Evolutionary conservation across 169 alveolate species (phyloP).

Genomic region (Besnoitia besnoiti): DNA sequence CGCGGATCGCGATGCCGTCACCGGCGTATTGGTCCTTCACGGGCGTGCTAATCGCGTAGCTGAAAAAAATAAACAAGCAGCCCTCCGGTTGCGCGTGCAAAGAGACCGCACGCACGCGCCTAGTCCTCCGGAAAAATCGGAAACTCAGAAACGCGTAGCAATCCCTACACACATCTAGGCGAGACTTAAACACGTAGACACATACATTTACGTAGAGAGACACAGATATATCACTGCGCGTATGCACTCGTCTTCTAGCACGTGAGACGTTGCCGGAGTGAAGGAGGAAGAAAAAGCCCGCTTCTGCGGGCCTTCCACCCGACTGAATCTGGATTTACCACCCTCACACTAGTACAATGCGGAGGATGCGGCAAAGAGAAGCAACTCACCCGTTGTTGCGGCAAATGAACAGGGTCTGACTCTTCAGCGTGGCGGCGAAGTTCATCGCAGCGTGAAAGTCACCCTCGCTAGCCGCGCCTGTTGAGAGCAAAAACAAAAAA

Average conservation of each 20-base stretch:
- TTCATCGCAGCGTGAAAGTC: constrained; percentile 96
- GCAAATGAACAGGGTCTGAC: constrained; percentile 93
- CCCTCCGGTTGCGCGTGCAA: too few relatives aligned
- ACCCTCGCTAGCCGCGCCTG: constrained; percentile 97
- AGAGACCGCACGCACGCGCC: too few relatives aligned
- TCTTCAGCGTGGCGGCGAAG: constrained; percentile 92
- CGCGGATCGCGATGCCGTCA: constrained; percentile 95
- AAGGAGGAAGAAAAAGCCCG: background rate
- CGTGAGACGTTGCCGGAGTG: background rate
- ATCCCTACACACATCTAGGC: background rate
- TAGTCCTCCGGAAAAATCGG: too few relatives aligned
- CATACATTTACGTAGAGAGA: background rate
- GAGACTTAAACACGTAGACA: background rate
- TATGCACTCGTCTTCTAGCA: background rate
- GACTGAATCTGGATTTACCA: too few relatives aligned
- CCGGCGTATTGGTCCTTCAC: constrained; percentile 93
- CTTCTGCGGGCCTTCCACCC: too few relatives aligned
- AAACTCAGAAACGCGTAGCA: background rate
- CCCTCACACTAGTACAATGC: too few relatives aligned
- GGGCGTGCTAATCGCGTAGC: constrained; percentile 82
- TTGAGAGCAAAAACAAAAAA: background rate
- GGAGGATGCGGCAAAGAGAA: too few relatives aligned
- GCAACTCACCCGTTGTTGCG: constrained; percentile 84
- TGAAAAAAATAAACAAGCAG: too few relatives aligned
- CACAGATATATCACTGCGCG: background rate